Evolutionary conservation across 768 basidiomycete genomes (phyloP), one percentile per base, ranked within the genome.

Genomic region (Dioszegia crocea): DNA sequence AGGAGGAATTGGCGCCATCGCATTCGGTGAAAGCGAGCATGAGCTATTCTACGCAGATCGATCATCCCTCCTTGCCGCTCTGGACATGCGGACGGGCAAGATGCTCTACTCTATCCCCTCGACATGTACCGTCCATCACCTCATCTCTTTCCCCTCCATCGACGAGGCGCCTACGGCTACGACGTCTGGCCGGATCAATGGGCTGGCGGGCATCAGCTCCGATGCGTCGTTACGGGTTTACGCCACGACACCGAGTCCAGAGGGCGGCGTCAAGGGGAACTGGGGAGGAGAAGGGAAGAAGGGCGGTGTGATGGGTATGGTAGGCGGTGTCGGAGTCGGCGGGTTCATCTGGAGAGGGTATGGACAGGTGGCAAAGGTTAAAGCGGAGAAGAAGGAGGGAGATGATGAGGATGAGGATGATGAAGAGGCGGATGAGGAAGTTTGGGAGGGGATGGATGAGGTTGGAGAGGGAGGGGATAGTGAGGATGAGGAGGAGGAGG

Each of bases 11-110:
- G 68, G 67, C 19, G 52, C 47, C 23, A 56, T 76, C 5, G 60
- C 56, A 27, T 63, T 65, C 9, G 21, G 41, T 10, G 57, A 60
- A 9, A 71, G 71, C 50, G 63, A 73, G 73, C 73, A 74, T 56
- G 75, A 76, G 59, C 59, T 76, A 17, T 75, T 75, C 64, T 75
- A 73, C 57, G 63, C 74, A 4, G 75, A 76, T 51, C 66, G 68
- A 29, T 67, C 70, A 3, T 62, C 63, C 11, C 47, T 66, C n/a
- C 62, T 75, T 30, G 71, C 61, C 2, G 59, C 67, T 1, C 24
- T 75, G 16, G 75, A 76, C 53, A 60, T 75, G 9, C 57, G 75
- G 30, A 76, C 71, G 0, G 75, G 75, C 16, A 66, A 64, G 57
- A 31, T 70, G 5, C 68, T 75, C 4, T 76, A 74, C 51, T 51